These are phyloP conservation scores for Geotrichum candidum DNA, from an alignment of 1,139 yeast genomes.

Conservation along the genomic window DNA sequence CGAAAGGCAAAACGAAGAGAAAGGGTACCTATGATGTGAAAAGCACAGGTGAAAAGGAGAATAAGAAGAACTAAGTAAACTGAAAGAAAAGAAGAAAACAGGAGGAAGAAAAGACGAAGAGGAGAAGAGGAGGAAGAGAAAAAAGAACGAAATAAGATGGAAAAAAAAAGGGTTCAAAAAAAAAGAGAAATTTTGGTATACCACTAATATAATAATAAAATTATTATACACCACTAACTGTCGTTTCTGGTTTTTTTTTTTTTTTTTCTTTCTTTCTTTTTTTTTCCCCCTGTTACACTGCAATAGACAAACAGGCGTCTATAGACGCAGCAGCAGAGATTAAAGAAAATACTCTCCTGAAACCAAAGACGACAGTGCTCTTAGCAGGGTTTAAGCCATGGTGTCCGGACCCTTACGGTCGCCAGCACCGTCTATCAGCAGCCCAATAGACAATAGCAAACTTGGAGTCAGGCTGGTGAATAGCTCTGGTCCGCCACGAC, in stretches of 20 bases:
- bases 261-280: background rate
- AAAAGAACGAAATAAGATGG: background rate
- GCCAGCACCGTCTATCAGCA: too few species aligned
- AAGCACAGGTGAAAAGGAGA: background rate
- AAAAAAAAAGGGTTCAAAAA: background rate
- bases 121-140: background rate
- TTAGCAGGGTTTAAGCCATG: too few species aligned
- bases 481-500: too few species aligned
- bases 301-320: background rate
- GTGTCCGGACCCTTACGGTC: too few species aligned
- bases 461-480: too few species aligned
- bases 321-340: background rate
- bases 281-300: background rate
- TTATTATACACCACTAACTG: background rate
- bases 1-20: background rate
- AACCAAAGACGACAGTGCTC: too few species aligned
- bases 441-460: too few species aligned
- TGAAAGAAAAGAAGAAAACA: background rate
- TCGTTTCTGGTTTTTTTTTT: background rate
- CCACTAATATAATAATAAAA: background rate
- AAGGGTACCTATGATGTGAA: background rate
- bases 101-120: background rate
- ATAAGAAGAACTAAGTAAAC: background rate
- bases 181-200: background rate
- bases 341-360: too few species aligned